Conservation (phyloP, 495 filamentous ascomycete species). For the Penicillium soppii region DNA sequence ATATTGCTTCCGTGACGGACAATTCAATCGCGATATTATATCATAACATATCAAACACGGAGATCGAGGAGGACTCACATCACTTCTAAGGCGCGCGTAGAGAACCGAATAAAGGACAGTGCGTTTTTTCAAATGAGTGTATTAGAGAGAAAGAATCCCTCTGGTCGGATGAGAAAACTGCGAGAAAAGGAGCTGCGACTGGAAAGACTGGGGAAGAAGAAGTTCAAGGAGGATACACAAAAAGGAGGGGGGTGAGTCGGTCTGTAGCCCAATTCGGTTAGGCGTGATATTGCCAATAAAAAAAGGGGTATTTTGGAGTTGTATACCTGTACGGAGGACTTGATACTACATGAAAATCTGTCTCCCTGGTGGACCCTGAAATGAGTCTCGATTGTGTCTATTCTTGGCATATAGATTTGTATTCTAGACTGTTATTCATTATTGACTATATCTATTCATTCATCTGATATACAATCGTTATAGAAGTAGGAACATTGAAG, state of each 20-base stretch:
- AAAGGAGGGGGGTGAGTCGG: slow-evolving; percentile 15
- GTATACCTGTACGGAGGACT: not conserved
- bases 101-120: slow-evolving; percentile 31
- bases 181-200: slow-evolving; percentile 14
- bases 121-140: slow-evolving; percentile 43
- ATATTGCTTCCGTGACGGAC: not conserved
- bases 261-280: slow-evolving; percentile 15
- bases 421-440: not conserved
- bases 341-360: too few relatives aligned
- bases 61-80: slow-evolving; percentile 30
- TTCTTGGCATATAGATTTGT: not conserved
- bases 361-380: slow-evolving; percentile 8
- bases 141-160: slow-evolving; percentile 45
- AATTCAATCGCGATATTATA: not conserved
- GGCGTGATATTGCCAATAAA: slow-evolving; percentile 8
- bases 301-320: slow-evolving; percentile 7
- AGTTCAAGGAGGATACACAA: slow-evolving; percentile 19
- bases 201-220: slow-evolving; percentile 23
- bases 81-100: slow-evolving; percentile 35
- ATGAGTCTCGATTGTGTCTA: not conserved
- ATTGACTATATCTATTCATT: not conserved
- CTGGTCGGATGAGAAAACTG: slow-evolving; percentile 46
- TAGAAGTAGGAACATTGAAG: not conserved
- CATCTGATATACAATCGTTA: not conserved
- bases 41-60: not conserved